Percentiles rank a stretch among this genome's conserved stretches.
phyloP scores from a whole-genome alignment of 2,329 filamentous ascomycete species.

The Fusarium concolor region DNA sequence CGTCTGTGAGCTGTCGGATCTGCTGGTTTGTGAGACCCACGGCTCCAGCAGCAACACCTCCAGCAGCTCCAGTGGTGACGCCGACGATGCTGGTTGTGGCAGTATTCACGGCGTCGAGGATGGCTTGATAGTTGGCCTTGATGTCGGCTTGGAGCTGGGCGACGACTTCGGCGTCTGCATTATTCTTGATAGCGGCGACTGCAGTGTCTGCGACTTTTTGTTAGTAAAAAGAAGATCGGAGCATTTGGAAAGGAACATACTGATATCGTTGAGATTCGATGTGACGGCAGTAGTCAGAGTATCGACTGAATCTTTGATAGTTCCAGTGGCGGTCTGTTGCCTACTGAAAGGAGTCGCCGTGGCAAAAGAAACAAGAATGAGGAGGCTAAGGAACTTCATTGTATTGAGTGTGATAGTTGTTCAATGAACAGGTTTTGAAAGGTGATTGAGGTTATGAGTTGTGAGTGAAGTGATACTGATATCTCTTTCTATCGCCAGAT shows the following conservation, averaged over 20 bases:
- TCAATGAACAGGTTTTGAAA: not conserved
- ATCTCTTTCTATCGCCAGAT: not conserved
- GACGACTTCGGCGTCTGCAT: not conserved
- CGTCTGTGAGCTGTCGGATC: not conserved
- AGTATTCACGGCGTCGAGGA: not conserved
- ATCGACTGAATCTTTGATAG: not conserved
- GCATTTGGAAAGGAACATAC: not conserved
- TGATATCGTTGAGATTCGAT: not conserved
- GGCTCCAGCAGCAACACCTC: slow-evolving; percentile 1
- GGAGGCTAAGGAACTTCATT: slow-evolving; percentile 35
- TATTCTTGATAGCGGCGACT: not conserved
- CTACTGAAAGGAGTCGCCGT: slow-evolving; percentile 18
- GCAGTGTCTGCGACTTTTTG: not conserved
- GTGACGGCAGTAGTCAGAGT: not conserved
- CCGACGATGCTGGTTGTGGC: slow-evolving; percentile 7
- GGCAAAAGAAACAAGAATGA: slow-evolving; percentile 25
- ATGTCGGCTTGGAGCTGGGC: not conserved
- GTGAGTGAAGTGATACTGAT: not conserved
- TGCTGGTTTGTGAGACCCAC: slow-evolving; percentile 3
- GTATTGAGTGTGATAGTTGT: not conserved
- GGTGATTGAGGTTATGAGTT: not conserved
- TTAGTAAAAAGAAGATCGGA: not conserved
- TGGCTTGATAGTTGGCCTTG: slow-evolving; percentile 8
- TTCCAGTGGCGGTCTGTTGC: slow-evolving; percentile 20
- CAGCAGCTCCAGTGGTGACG: slow-evolving; percentile 24